Conservation (phyloP, 2,329 filamentous ascomycete species). For the Rutstroemia sp. region DNA sequence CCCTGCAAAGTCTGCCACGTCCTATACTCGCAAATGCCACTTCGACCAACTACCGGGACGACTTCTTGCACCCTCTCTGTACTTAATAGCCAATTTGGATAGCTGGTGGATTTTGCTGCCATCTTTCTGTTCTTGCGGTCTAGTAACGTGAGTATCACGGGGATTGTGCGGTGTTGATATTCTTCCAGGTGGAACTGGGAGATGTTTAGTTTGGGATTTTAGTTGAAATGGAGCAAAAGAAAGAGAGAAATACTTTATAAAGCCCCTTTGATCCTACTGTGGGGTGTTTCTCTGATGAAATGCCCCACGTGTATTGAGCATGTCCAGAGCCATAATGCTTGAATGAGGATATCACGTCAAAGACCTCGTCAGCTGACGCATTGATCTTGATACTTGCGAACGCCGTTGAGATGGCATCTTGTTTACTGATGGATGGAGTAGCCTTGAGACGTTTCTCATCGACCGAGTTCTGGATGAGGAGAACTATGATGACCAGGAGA, state of each 20-base stretch:
- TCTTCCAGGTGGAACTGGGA: constrained; percentile 2
- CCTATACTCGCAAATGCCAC: constrained; percentile 18
- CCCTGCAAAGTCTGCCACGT: constrained; percentile 16
- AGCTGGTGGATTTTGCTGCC: constrained; percentile 10
- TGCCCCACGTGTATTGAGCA: constrained; percentile 15
- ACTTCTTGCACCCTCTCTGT: constrained; percentile 20
- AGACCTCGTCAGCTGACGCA: constrained; percentile 17
- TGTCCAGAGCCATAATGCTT: constrained; percentile 13
- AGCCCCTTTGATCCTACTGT: constrained; percentile 14
- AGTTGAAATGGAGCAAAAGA: not conserved
- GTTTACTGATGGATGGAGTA: constrained; percentile 13
- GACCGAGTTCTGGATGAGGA: constrained; percentile 8
- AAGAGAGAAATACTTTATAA: constrained; percentile 11
- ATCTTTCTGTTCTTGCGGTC: constrained; percentile 14
- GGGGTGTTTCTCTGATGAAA: constrained; percentile 12
- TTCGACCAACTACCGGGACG: constrained; percentile 12
- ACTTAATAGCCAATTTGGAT: constrained; percentile 17
- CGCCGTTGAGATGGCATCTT: constrained; percentile 13
- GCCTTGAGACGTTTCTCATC: constrained; percentile 7
- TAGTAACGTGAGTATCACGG: constrained; percentile 12
- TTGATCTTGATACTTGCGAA: constrained; percentile 16
- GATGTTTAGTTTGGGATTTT: not conserved
- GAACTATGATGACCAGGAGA: constrained; percentile 11
- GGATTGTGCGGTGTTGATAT: not conserved
- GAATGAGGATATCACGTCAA: constrained; percentile 12